Conservation (phyloP, 2,329 filamentous ascomycete species). For the Coniochaeta ligniaria region DNA sequence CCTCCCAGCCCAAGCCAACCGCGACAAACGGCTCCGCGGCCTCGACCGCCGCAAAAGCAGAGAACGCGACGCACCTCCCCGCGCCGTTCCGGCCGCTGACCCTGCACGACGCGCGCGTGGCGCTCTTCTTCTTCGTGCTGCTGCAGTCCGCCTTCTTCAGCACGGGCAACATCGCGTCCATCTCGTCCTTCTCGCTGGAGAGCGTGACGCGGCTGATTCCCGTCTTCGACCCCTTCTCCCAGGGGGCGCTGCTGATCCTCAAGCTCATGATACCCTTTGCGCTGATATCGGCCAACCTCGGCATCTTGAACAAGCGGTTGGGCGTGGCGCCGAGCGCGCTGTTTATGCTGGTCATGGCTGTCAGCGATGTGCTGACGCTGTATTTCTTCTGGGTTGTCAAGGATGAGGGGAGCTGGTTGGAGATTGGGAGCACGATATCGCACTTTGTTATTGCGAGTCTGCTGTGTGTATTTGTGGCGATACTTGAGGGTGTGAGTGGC, state of each 20-base stretch:
- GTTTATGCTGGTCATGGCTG: conserved; percentile 90
- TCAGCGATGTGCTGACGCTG: conserved; percentile 85
- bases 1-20: conserved; percentile 6
- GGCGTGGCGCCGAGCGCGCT: conserved; percentile 81
- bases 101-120: conserved; percentile 78
- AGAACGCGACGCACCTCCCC: conserved; percentile 6
- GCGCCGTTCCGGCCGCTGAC: conserved; percentile 56
- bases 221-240: conserved; percentile 88
- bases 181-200: conserved; percentile 90
- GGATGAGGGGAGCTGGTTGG: conserved; percentile 94
- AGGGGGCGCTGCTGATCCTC: conserved; percentile 76
- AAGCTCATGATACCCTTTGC: conserved; percentile 94
- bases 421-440: conserved; percentile 94
- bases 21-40: conserved; percentile 15
- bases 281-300: conserved; percentile 87
- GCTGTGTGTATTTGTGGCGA: conserved; percentile 84
- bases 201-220: conserved; percentile 83
- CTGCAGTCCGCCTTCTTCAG: conserved; percentile 95
- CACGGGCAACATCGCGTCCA: conserved; percentile 90
- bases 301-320: conserved; percentile 78
- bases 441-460: conserved; percentile 91
- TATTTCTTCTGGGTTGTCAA: conserved; percentile 98
- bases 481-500: conserved; percentile 78
- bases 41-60: conserved; percentile 8
- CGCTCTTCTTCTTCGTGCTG: conserved; percentile 91